Conservation (phyloP, 805 yeast species). For the Ascoidea tarda region DNA sequence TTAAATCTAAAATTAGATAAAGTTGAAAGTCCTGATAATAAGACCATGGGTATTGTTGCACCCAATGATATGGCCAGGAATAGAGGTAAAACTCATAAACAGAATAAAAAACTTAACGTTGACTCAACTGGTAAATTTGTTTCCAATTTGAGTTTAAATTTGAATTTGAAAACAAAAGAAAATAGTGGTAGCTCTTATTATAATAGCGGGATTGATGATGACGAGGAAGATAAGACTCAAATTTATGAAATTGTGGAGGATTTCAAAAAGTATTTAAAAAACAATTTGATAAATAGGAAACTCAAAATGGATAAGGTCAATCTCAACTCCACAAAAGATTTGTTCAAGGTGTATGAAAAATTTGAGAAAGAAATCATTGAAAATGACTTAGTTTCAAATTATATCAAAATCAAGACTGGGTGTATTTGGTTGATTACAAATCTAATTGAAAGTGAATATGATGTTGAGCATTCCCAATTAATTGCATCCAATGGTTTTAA, state of each 20-base stretch:
- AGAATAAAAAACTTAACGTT: too few relatives aligned
- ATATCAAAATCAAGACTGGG: background rate
- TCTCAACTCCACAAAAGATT: background rate
- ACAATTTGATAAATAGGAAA: too few relatives aligned
- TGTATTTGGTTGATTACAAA: background rate
- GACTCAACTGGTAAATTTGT: too few relatives aligned
- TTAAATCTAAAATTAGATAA: background rate
- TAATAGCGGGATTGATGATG: background rate
- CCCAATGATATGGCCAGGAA: background rate
- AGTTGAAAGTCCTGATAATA: background rate
- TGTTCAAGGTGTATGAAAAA: background rate
- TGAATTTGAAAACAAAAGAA: background rate
- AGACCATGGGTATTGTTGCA: background rate
- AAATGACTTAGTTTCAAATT: background rate
- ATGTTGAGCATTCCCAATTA: background rate
- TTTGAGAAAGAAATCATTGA: background rate
- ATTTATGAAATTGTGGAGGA: background rate
- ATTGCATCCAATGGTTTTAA: background rate
- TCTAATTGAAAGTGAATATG: background rate
- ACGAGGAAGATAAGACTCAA: background rate
- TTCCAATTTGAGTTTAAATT: too few relatives aligned
- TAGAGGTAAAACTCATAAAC: too few relatives aligned
- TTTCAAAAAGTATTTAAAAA: too few relatives aligned
- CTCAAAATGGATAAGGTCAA: background rate
- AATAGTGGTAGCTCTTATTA: background rate